Evolutionary conservation across 139 green algal genomes (phyloP).

Genomic region (Mychonastes homosphaera): DNA sequence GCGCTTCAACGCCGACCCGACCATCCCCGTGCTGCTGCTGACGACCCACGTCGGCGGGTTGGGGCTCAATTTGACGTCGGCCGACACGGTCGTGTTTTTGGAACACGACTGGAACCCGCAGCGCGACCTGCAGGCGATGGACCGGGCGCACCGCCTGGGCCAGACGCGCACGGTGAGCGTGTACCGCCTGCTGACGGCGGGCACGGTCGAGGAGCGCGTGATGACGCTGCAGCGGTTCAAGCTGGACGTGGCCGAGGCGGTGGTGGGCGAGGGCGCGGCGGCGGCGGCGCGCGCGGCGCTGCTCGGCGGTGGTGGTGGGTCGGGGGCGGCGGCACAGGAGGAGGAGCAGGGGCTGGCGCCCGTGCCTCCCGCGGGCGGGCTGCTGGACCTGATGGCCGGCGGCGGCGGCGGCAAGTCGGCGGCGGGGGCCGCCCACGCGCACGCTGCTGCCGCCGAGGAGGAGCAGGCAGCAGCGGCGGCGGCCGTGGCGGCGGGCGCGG

Average conservation of each 20-base stretch:
- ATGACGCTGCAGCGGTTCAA: conserved; percentile 96
- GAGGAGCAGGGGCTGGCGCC: not conserved
- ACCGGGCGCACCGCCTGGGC: conserved; percentile 92
- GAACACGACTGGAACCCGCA: conserved; percentile 99
- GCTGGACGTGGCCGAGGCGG: conserved; percentile 72
- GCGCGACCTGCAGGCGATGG: conserved; percentile 94
- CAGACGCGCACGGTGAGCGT: conserved; percentile 90
- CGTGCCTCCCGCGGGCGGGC: conserved; percentile 27
- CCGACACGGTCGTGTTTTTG: conserved; percentile 96
- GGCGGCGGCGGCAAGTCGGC: not conserved
- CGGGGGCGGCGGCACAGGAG: not conserved
- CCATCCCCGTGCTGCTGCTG: conserved; percentile 92
- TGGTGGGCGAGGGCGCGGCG: conserved; percentile 58
- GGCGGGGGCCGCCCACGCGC: conserved; percentile 6
- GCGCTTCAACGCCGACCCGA: conserved; percentile 94
- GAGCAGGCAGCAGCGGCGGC: conserved; percentile 8
- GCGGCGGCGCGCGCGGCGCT: not conserved
- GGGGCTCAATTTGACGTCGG: conserved; percentile 91
- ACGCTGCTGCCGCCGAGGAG: conserved; percentile 12
- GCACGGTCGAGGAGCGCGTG: conserved; percentile 63
- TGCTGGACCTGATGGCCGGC: conserved; percentile 74
- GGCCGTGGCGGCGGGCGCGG: conserved; percentile 5
- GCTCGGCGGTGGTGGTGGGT: no score
- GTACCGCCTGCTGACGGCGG: conserved; percentile 77
- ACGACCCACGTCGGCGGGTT: conserved; percentile 87